Evolutionary conservation across 352 stramenopile genomes (phyloP), one percentile per base, ranked within the genome.

Genomic region (Phytophthora rubi): DNA sequence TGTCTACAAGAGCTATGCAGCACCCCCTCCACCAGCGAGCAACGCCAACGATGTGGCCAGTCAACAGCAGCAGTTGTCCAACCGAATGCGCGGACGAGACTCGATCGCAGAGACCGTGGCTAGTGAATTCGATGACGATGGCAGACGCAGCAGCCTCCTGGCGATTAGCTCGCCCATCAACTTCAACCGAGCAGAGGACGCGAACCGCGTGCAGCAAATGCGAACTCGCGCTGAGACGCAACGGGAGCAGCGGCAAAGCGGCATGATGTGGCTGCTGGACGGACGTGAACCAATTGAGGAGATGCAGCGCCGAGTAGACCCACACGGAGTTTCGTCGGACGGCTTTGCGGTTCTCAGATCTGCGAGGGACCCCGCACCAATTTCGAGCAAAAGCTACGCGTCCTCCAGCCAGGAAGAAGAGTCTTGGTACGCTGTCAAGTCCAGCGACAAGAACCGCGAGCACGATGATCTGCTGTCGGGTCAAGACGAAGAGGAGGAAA

Each of bases 201-300:
- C 54, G 44, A 47, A 51, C 18, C 67, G 64, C 1, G 54, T 65
- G 5, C 57, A 76, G 33, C 58, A 64, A 55, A 73, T 79, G 71
- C 57, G 55, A 32, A 44, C 47, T 15, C 71, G 67, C 39, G 73
- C 65, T n/a, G 76, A 84, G 65, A 73, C 79, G 48, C 70, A 77
- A 32, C 72, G 71, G 26, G 73, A 79, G 18, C 68, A 74, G 39
- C 76, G 61, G 32, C 62, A 72, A 39, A 65, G 45, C 44, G 68
- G 76, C 33, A 76, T 79, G 60, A 71, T 83, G 56, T 84, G 77
- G 66, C 65, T 80, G 6, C 53, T 88, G 13, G 78, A 86, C 30
- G 71, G 68, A 23, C 68, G 63, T 15, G 73, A 85, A 37, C 76
- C 78, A 23, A 58, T 72, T 48, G 68, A 81, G 47, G 68, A 73